Conservation (phyloP, 75 land plant species). For the Selaginella moellendorffii region DNA sequence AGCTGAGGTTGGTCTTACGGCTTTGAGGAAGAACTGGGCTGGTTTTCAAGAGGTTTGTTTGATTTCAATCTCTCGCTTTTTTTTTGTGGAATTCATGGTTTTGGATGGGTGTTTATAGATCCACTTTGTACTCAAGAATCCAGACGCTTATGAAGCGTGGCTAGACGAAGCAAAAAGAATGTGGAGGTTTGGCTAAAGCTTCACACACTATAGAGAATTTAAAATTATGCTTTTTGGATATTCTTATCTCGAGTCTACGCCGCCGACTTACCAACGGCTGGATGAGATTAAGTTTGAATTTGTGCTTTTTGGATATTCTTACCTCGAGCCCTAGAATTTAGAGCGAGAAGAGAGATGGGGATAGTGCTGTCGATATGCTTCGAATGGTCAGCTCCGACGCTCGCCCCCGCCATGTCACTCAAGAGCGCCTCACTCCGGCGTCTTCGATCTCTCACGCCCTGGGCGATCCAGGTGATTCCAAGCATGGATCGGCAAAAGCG, state of each 20-base stretch:
- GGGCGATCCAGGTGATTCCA: neutral
- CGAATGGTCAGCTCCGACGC: neutral
- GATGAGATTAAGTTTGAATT: neutral
- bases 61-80: too few species aligned
- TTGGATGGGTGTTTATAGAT: too few species aligned
- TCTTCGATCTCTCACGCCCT: neutral
- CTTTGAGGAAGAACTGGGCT: too few species aligned
- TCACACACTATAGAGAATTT: neutral
- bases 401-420: neutral
- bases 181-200: too few species aligned
- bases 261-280: neutral
- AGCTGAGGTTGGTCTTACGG: too few species aligned
- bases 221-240: neutral
- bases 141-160: too few species aligned
- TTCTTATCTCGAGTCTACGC: neutral
- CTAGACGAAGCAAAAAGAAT: too few species aligned
- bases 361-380: neutral
- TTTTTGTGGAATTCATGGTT: too few species aligned
- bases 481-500: neutral
- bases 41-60: too few species aligned
- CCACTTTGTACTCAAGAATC: too few species aligned
- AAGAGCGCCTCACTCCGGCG: neutral
- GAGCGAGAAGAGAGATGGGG: neutral
- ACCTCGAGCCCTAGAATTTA: neutral
- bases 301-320: neutral